Base-by-base conservation (phyloP, 2,329 filamentous ascomycete species). In the Clonostachys sp. region DNA sequence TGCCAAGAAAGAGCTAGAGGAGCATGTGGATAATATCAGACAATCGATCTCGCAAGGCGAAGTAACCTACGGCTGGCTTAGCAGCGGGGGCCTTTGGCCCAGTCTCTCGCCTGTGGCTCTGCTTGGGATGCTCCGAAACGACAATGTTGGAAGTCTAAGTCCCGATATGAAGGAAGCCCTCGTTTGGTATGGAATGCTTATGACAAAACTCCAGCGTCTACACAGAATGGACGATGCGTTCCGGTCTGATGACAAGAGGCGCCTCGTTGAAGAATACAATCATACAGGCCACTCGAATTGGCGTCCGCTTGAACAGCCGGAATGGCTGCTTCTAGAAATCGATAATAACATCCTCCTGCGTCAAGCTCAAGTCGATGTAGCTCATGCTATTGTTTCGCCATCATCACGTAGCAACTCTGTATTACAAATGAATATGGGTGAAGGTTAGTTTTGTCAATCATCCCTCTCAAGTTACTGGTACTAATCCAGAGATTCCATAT, bases 381-480 rank as follows among this genome's bases (percentile, higher is more conserved):
- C 84, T 0, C 41, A 48, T 0, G 57, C 74, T 17, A 88, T 89
- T 78, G 75, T 71, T 3, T 45, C 55, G 0, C 72, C 74, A 0
- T 53, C 57, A 0, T 57, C 56, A 0, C 59, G 55, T 0, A 30
- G 57, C 0, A 86, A 83, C 52, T 60, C 72, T 0, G 74, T 83
- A 0, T 75, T 87, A 67, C 83, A 87, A 54, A 60, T 89, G 3
- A 87, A 84, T 51, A 86, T 87, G 83, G 83, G 83, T 0, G 73
- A 83, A 65, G 77, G 76, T 66, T 56, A 56, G 41, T 35, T 35
- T 16, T 41, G 30, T 46, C 53, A 45, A 42, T 33, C 44, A 45
- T 5, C 41, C 18, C 42, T 30, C 24, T 30, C 24, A 30, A 9
- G 24, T 4, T 30, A 30, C 9, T 4, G 9, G 24, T 10, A 10